Conservation (phyloP, 768 basidiomycete genomes). For the Boletus insuetus region DNA sequence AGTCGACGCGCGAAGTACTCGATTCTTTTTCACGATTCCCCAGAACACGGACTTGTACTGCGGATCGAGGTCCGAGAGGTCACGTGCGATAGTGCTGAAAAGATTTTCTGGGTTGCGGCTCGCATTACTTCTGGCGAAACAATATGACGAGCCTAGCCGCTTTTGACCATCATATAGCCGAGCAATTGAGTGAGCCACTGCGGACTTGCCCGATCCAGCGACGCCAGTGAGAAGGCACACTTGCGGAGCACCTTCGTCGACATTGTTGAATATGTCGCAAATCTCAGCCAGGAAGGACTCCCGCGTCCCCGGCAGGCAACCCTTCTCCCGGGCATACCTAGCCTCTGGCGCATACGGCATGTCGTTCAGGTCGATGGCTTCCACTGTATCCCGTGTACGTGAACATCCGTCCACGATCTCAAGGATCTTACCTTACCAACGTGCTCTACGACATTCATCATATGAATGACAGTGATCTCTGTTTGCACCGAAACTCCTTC, state of each 20-base stretch:
- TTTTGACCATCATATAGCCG: neutral
- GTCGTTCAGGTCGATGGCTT: neutral
- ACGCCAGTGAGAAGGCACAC: slow-evolving; percentile 18
- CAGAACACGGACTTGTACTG: too few species aligned
- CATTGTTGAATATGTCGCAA: neutral
- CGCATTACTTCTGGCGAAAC: slow-evolving; percentile 8
- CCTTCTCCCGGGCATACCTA: neutral
- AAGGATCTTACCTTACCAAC: neutral
- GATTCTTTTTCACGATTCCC: too few species aligned
- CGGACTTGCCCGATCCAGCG: neutral
- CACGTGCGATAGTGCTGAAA: slow-evolving; percentile 16
- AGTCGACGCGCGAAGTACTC: too few species aligned
- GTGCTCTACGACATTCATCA: neutral
- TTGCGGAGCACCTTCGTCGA: neutral
- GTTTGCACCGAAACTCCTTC: neutral
- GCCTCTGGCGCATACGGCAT: neutral
- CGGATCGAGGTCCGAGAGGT: too few species aligned
- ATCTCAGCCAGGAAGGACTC: neutral
- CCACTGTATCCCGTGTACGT: neutral
- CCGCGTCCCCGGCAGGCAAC: neutral
- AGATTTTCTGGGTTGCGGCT: slow-evolving; percentile 12
- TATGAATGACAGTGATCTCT: neutral
- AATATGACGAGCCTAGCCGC: slow-evolving; percentile 2
- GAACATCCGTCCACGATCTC: neutral
- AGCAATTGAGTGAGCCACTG: neutral